Percentiles rank a stretch among this genome's conserved stretches.
Evolutionary conservation across 2,329 filamentous ascomycete species (phyloP).

Genomic region (Gnomoniopsis smithogilvyi): DNA sequence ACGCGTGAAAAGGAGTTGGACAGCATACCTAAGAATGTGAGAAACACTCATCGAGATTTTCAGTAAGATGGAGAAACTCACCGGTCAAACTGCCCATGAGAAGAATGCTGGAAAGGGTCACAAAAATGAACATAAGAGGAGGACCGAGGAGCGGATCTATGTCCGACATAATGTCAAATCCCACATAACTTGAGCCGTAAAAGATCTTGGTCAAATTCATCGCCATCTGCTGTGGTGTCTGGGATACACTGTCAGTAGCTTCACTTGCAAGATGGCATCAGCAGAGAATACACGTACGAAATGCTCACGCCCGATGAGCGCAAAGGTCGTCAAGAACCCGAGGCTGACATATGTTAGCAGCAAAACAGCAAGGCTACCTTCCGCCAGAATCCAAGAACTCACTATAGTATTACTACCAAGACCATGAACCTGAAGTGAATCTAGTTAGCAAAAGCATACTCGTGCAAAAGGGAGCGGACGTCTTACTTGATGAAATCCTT

Average conservation of each 20-base stretch:
- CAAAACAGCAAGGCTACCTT: not conserved
- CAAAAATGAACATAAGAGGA: constrained; percentile 67
- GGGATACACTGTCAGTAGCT: constrained; percentile 43
- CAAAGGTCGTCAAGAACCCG: constrained; percentile 86
- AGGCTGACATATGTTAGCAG: constrained; percentile 30
- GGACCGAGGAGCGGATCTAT: constrained; percentile 59
- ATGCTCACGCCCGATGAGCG: constrained; percentile 67
- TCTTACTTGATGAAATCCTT: constrained; percentile 84
- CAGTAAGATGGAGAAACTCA: not conserved
- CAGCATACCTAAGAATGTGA: constrained; percentile 53
- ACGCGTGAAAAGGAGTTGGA: constrained; percentile 70
- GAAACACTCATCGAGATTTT: not conserved
- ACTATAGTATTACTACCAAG: constrained; percentile 74
- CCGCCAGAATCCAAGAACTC: constrained; percentile 19
- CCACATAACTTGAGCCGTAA: constrained; percentile 72
- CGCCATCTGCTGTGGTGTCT: constrained; percentile 50
- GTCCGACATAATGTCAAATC: constrained; percentile 64
- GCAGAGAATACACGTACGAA: constrained; percentile 35
- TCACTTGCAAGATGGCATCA: not conserved
- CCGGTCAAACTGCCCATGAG: constrained; percentile 71
- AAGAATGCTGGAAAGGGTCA: constrained; percentile 74
- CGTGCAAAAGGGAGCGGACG: constrained; percentile 29
- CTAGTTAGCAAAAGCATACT: constrained; percentile 37
- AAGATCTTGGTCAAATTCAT: constrained; percentile 79
- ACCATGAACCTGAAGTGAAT: constrained; percentile 49